Base-by-base conservation (phyloP, 176 grass and related monocot species). In the Oryza nivara region DNA sequence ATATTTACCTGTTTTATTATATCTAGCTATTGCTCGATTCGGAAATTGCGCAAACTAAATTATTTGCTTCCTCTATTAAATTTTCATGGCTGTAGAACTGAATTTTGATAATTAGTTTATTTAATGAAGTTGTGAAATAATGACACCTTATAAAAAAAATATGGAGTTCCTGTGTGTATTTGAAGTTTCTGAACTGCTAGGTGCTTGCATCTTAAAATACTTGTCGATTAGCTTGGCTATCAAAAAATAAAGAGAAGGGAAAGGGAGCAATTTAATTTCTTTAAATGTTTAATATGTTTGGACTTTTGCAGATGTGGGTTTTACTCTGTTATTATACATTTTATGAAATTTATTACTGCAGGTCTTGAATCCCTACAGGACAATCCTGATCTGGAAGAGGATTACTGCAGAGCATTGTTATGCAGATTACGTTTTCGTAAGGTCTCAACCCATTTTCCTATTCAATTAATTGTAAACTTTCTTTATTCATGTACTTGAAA, bases 341-440 rank as follows among this genome's bases (percentile, higher is more conserved):
- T 85, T 11, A 47, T 49, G 70, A 35, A 51, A 65, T 79, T 77
- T 51, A 45, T 86, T 51, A 43, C 68, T 90, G 89, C 89, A 98
- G 96, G 81, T 83, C 72, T 93, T 80, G 96, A 93, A 88, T 92
- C 93, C 75, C 89, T 95, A 63, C 96, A 98, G 75, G 92, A 80
- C 75, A 95, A 95, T 89, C 87, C 96, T 80, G 85, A 95, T 41
- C 80, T 95, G 67, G 96, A 98, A 87, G 96, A 94, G 77, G 93
- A 85, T 76, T 98, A 94, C 74, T 98, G 96, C 89, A 92, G 81
- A 90, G 85, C 93, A 81, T 47, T 98, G 74, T 85, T 98, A 67
- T 94, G 96, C 81, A 86, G 96, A 88, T 98, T 98, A 90, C 96
- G 93, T 90, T 98, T 98, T 98, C 96, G 93, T 98, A 98, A 98